Conservation (phyloP, 1,284 basidiomycete species). For the Boletus mariae region DNA sequence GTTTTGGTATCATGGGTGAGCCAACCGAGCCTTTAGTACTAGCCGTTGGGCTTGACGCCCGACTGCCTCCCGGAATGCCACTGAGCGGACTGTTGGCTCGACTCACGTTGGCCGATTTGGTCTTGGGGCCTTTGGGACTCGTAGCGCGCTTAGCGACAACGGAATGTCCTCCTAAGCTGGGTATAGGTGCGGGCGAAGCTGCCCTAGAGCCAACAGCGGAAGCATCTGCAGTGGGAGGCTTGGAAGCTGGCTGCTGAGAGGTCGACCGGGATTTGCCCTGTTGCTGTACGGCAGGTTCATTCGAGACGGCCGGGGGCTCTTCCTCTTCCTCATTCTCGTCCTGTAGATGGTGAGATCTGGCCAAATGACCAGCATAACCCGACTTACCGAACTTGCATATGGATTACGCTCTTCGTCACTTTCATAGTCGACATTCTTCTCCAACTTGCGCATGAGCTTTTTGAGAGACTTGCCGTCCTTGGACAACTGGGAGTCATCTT, state of each 20-base stretch:
- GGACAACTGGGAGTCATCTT: slow-evolving; percentile 52
- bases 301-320: slow-evolving; percentile 44
- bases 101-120: slow-evolving; percentile 43
- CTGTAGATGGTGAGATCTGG: slow-evolving; percentile 30
- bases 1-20: slow-evolving; percentile 32
- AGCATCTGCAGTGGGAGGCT: slow-evolving; percentile 32
- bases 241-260: slow-evolving; percentile 33
- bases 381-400: slow-evolving; percentile 69
- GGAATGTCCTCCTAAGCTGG: slow-evolving; percentile 62
- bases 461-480: slow-evolving; percentile 74
- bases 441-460: slow-evolving; percentile 70
- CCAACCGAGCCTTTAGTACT: slow-evolving; percentile 30
- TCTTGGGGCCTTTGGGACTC: slow-evolving; percentile 65
- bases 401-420: slow-evolving; percentile 79
- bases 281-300: slow-evolving; percentile 57
- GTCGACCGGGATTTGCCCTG: slow-evolving; percentile 31
- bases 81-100: slow-evolving; percentile 55
- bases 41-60: slow-evolving; percentile 40
- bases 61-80: slow-evolving; percentile 37
- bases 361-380: not conserved
- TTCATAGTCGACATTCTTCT: slow-evolving; percentile 75
- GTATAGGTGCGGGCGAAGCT: slow-evolving; percentile 51
- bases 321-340: slow-evolving; percentile 72
- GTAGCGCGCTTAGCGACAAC: slow-evolving; percentile 80
- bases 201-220: slow-evolving; percentile 44